These are phyloP conservation scores for Melampsora larici-populina DNA, from an alignment of 1,284 basidiomycete genomes.

Conservation along the genomic window DNA sequence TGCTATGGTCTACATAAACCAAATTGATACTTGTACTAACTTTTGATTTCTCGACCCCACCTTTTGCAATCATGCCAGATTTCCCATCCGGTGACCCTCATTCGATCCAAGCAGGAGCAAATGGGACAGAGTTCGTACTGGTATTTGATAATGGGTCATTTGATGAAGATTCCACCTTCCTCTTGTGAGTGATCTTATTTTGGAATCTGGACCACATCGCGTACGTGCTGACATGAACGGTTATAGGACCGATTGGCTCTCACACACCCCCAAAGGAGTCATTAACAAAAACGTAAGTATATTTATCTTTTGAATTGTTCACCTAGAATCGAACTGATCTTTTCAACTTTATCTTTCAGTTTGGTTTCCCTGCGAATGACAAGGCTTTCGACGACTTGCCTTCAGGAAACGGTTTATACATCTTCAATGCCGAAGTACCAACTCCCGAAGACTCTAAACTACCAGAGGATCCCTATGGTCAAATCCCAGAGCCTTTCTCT, in stretches of 20 bases:
- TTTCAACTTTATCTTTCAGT: constrained; percentile 42
- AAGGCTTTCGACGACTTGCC: constrained; percentile 12
- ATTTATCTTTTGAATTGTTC: not conserved
- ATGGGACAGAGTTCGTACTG: constrained; percentile 67
- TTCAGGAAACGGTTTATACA: constrained; percentile 61
- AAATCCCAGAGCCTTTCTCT: constrained; percentile 60
- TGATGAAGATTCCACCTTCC: constrained; percentile 67
- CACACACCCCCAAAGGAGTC: constrained; percentile 64
- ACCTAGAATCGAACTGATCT: not conserved
- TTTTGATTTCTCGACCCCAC: too few relatives aligned
- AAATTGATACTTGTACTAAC: not conserved
- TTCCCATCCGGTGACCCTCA: constrained; percentile 57
- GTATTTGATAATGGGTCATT: constrained; percentile 67
- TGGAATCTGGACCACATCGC: not conserved
- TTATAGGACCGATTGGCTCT: constrained; percentile 50
- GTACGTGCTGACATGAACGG: not conserved
- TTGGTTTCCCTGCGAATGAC: constrained; percentile 58
- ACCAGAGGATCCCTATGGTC: constrained; percentile 59
- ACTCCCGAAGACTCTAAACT: constrained; percentile 23
- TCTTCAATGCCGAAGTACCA: constrained; percentile 60
- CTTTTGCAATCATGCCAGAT: not conserved
- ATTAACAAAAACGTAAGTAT: constrained; percentile 66
- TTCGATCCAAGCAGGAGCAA: constrained; percentile 63
- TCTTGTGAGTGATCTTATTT: constrained; percentile 54
- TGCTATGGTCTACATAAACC: not conserved